These are phyloP conservation scores for Tardiomyces blankii DNA, from an alignment of 1,139 yeast species.

Conservation along the genomic window DNA sequence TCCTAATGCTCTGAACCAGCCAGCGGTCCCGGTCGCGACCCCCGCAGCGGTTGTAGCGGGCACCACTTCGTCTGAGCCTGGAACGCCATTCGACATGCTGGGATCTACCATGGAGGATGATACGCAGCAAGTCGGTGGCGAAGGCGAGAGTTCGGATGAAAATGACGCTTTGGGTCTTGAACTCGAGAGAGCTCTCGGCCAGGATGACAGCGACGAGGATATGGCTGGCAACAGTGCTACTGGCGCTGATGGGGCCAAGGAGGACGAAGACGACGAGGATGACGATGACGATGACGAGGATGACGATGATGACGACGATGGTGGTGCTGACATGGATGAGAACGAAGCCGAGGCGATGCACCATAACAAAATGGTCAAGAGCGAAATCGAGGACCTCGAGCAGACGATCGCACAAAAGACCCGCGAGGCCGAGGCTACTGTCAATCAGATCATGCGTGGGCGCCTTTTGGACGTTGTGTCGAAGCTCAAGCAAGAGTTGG, in stretches of 20 bases:
- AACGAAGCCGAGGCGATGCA: constrained; percentile 38
- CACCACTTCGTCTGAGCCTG: constrained; percentile 11
- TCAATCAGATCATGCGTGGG: constrained; percentile 75
- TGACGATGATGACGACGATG: constrained; percentile 38
- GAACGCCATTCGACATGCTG: constrained; percentile 23
- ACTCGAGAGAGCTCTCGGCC: constrained; percentile 18
- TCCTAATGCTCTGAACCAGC: constrained; percentile 26
- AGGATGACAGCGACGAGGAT: constrained; percentile 20
- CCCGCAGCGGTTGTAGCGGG: constrained; percentile 1
- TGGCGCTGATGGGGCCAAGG: constrained; percentile 32
- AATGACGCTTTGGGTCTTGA: constrained; percentile 8
- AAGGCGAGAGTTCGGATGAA: constrained; percentile 18
- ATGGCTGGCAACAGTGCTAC: constrained; percentile 24
- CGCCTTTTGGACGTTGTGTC: constrained; percentile 76
- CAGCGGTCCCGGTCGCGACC: constrained; percentile 13
- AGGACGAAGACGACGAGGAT: constrained; percentile 37
- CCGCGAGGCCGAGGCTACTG: constrained; percentile 56
- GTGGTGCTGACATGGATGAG: constrained; percentile 27
- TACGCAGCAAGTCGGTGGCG: constrained; percentile 9
- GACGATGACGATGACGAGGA: constrained; percentile 47
- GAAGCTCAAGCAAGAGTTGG: constrained; percentile 73
- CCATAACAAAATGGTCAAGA: constrained; percentile 67
- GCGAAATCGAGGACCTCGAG: constrained; percentile 78
- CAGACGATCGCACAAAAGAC: constrained; percentile 68
- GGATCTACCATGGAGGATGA: constrained; percentile 4